Base-by-base conservation (phyloP, 73 alveolate genomes). In the Paramecium primaurelia region DNA sequence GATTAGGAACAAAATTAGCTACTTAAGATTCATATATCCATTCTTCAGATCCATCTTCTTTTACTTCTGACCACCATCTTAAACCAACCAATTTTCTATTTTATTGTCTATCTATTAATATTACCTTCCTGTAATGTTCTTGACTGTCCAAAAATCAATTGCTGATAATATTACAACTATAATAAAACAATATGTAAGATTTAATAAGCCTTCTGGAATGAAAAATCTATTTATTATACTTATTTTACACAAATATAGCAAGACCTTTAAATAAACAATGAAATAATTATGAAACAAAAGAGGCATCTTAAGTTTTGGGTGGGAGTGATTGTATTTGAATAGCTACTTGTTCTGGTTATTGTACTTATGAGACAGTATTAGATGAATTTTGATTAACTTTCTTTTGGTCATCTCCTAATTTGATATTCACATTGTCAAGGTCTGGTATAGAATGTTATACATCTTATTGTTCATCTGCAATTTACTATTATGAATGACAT, bases 41-140 rank as follows among this genome's bases (percentile, higher is more conserved):
- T 20, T 92, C 93, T 89, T 97, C 99, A 75, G 96, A 90, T 51
- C 99, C 98, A 59, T 95, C 96, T 77, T 96, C 98, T 54, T 96
- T 96, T 9, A 96, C 94, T 92, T 97, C 98, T 30, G 95, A 84
- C 98, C 98, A 97, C 99, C 98, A 97, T 92, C 98, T 94, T 84
- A 97, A 84, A 9, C 97, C 97, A 9, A 96, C 98, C 8, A 97
- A 69, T 18, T 92, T 58, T 86, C 99, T 86, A 28, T 8, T 16
- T 0, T 77, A 45, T 2, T 38, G 11, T 49, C 25, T 38, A 22
- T 22, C 25, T 22, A 22, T 22, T 22, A 20, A 1, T 18, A 18
- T 2, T 42, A 77, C 90, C 90, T 77, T 16, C 99, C 98, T 83
- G 97, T 92, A 42, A 96, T 49, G 71, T 95, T 96, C 92, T 97